phyloP scores from a whole-genome alignment of 164 flowering plant species.

The Berberis vulgaris region DNA sequence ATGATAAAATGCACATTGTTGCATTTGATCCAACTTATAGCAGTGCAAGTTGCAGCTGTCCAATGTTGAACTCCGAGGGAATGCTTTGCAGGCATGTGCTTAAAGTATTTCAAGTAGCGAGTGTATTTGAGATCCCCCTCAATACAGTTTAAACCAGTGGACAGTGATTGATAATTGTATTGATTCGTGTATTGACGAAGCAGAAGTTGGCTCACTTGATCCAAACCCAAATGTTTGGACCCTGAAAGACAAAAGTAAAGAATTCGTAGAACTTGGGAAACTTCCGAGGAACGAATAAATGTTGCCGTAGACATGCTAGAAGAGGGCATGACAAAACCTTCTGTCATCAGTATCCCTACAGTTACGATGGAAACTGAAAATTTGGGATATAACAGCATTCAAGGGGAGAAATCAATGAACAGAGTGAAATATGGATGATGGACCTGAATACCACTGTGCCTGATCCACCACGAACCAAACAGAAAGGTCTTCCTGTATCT shows the following conservation, averaged over 20 bases:
- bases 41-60: constrained; percentile 13
- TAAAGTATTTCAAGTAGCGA: constrained; percentile 14
- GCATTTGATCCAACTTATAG: constrained; percentile 7
- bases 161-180: constrained; percentile 10
- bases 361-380: constrained; percentile 8
- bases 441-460: constrained; percentile 12
- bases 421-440: constrained; percentile 5
- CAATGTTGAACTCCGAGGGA: constrained; percentile 14
- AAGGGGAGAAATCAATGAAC: constrained; percentile 4
- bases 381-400: constrained; percentile 11
- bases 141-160: constrained; percentile 13
- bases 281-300: constrained; percentile 8
- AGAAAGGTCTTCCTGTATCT: constrained; percentile 11
- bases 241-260: constrained; percentile 11
- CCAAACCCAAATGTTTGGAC: constrained; percentile 2
- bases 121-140: constrained; percentile 11
- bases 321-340: constrained; percentile 12
- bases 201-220: constrained; percentile 7
- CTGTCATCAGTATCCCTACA: constrained; percentile 9
- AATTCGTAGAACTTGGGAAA: constrained; percentile 14
- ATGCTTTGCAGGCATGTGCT: constrained; percentile 15
- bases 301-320: constrained; percentile 12
- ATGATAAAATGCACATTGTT: constrained; percentile 10
- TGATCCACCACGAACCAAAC: constrained; percentile 9
- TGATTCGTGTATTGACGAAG: constrained; percentile 8